A percentile compares a stretch with the other conserved stretches of the same genome.
Conservation (phyloP, 2,329 filamentous ascomycete species). For the Trichoderma citrinoviride region DNA sequence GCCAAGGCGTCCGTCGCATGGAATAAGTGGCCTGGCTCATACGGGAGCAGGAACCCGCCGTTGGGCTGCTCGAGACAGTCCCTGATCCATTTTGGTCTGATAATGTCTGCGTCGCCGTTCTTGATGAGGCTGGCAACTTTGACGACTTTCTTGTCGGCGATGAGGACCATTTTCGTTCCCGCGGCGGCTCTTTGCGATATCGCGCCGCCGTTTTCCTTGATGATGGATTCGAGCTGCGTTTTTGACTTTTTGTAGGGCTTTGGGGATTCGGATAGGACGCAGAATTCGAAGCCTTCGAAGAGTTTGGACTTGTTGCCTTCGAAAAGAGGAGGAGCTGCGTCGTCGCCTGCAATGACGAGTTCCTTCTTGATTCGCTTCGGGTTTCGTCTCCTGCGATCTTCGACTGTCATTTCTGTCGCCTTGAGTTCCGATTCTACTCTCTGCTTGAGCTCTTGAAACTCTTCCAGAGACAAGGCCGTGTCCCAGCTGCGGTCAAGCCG, state of each 20-base stretch:
- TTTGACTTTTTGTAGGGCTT: constrained; percentile 73
- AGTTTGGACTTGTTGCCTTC: constrained; percentile 58
- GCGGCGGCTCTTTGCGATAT: constrained; percentile 71
- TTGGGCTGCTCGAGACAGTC: constrained; percentile 68
- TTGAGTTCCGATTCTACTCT: constrained; percentile 68
- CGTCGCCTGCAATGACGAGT: constrained; percentile 68
- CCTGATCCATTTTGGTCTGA: constrained; percentile 77
- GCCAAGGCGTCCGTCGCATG: constrained; percentile 58
- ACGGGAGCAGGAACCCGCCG: constrained; percentile 62
- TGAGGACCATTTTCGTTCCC: constrained; percentile 61
- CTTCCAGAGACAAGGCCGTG: constrained; percentile 71
- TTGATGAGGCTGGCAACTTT: constrained; percentile 84
- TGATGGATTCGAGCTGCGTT: constrained; percentile 70
- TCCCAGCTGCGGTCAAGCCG: constrained; percentile 84
- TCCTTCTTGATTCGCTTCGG: constrained; percentile 66
- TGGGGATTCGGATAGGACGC: constrained; percentile 73
- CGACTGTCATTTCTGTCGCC: constrained; percentile 75
- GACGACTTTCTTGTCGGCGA: constrained; percentile 77
- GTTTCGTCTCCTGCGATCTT: constrained; percentile 56
- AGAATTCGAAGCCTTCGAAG: constrained; percentile 77
- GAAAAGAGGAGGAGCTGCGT: constrained; percentile 45
- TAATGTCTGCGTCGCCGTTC: constrained; percentile 64
- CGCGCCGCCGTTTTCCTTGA: constrained; percentile 79
- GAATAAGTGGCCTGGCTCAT: constrained; percentile 66
- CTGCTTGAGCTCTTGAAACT: constrained; percentile 70